Evolutionary conservation across 257 asterid genomes (phyloP).

Genomic region (Catharanthus roseus): DNA sequence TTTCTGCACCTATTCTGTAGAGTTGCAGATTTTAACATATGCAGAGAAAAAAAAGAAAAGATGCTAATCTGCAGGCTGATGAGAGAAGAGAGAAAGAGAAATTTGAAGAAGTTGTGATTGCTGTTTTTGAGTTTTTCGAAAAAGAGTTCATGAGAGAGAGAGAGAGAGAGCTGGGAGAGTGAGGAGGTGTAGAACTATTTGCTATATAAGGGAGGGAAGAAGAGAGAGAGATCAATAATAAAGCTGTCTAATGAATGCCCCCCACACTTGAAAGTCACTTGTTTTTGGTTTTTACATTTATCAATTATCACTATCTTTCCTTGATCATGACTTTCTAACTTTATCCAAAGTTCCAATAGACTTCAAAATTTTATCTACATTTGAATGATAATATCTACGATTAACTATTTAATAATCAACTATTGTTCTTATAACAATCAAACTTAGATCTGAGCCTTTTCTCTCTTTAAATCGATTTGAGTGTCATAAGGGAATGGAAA

Average conservation of each 20-base stretch:
- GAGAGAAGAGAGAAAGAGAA: slow-evolving; percentile 2
- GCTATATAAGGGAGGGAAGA: slow-evolving; percentile 27
- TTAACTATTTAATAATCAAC: too few relatives aligned
- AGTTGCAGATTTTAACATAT: slow-evolving; percentile 37
- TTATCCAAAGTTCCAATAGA: background rate
- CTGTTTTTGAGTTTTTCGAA: slow-evolving; percentile 20
- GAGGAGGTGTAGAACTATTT: slow-evolving; percentile 45
- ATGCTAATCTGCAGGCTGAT: slow-evolving; percentile 23
- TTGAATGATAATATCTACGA: too few relatives aligned
- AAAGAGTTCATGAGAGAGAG: slow-evolving; percentile 8
- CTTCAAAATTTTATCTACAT: too few relatives aligned
- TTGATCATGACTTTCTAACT: background rate
- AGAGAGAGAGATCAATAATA: slow-evolving; percentile 21
- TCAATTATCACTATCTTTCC: background rate
- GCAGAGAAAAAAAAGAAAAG: slow-evolving; percentile 28
- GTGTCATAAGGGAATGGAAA: too few relatives aligned
- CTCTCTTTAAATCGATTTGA: too few relatives aligned
- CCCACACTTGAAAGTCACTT: slow-evolving; percentile 18
- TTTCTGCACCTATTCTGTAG: slow-evolving; percentile 49
- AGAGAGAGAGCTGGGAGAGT: slow-evolving; percentile 30
- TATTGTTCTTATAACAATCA: too few relatives aligned
- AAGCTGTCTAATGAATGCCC: slow-evolving; percentile 36
- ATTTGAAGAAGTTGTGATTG: slow-evolving; percentile 18
- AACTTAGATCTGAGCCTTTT: too few relatives aligned
- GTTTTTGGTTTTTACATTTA: slow-evolving; percentile 1